Evolutionary conservation across 495 filamentous ascomycete species (phyloP), one percentile per base, ranked within the genome.

Genomic region (Neurospora africana): DNA sequence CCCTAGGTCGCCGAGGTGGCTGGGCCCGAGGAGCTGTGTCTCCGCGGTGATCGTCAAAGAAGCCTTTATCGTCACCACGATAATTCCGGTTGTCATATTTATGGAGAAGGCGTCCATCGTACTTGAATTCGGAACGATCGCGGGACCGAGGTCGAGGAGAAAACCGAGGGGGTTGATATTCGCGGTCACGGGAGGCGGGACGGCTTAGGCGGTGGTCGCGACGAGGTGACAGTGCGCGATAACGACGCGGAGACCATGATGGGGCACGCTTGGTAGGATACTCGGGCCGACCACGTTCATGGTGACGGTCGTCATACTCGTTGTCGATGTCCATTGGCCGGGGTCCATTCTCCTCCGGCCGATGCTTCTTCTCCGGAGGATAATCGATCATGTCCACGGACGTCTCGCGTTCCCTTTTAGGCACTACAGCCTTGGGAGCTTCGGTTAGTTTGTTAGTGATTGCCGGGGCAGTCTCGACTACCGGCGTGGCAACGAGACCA

Each of bases 101-200:
- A 21, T 76, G 74, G 61, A 69, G 75, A n/a, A 71, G 68, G 58
- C 43, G 70, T 53, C 72, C 70, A 4, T 76, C 75, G 19, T 75
- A 69, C 1, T 75, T 75, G n/a, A 74, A 47, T 19, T 78, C 73
- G 36, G 67, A 69, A 19, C 69, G 75, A 19, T 33, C 40, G 30
- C 77, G 76, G 5, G 44, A 33, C 27, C 53, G 27, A 65, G 38
- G 37, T 39, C 35, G 6, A 19, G 39, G 39, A 39, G 72, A 74
- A 21, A 38, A 68, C 17, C 75, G 75, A n/a, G 37, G 43, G 47
- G 70, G 72, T 4, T 76, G 75, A 23, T 71, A 74, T 0, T 75
- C 74, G 37, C 75, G 75, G 4, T 76, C 73, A n/a, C 76, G 75
- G 33, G 73, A 44, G 10, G 75, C 41, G 9, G 77, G 72, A 65